A percentile compares a stretch with the other conserved stretches of the same genome.
These are phyloP conservation scores for Dicorynia guianensis DNA, from an alignment of 306 rosid species.

Conservation along the genomic window DNA sequence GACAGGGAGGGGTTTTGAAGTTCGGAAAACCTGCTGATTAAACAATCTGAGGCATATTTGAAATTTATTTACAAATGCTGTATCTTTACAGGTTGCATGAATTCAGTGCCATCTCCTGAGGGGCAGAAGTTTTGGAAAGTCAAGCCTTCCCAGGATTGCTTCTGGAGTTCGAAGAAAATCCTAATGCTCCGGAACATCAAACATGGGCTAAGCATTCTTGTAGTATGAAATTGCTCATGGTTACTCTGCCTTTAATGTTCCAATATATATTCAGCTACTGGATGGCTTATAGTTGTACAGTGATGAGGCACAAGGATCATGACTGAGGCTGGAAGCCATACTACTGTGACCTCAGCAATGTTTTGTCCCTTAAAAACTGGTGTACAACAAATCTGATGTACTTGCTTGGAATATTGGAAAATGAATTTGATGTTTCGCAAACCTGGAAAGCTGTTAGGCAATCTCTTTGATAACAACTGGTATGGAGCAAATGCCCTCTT, in stretches of 20 bases:
- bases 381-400: background rate
- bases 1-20: background rate
- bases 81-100: background rate
- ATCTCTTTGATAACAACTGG: background rate
- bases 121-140: background rate
- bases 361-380: background rate
- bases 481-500: background rate
- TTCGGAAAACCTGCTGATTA: background rate
- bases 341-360: background rate
- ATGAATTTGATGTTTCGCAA: background rate
- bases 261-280: background rate
- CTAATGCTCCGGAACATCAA: background rate
- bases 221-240: background rate
- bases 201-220: background rate
- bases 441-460: background rate
- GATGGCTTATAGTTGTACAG: background rate
- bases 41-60: background rate
- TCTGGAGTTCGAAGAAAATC: background rate
- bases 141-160: background rate
- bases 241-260: background rate
- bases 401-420: background rate
- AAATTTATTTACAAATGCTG: background rate
- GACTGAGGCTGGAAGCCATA: background rate
- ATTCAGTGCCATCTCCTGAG: background rate
- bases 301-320: background rate